A percentile compares a stretch with the other conserved stretches of the same genome.
phyloP scores from a whole-genome alignment of 805 yeast genomes.

The Wickerhamomyces bovis region DNA sequence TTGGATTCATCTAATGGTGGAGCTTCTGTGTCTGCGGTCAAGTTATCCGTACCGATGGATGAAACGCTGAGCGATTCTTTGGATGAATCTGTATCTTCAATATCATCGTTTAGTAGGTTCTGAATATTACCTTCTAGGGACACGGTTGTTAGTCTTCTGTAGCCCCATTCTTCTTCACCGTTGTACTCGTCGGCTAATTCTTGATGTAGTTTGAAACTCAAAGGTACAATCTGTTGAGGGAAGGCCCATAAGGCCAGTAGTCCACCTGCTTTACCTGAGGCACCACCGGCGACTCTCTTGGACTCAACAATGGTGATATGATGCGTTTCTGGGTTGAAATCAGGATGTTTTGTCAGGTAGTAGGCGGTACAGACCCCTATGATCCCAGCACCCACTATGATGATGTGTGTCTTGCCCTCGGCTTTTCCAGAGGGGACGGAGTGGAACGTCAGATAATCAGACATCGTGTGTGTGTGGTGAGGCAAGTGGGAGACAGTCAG shows the following conservation, averaged over 20 bases:
- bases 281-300: slow-evolving; percentile 94
- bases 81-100: slow-evolving; percentile 13
- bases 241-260: slow-evolving; percentile 93
- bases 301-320: slow-evolving; percentile 85
- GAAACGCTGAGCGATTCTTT: slow-evolving; percentile 16
- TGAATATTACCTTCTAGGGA: slow-evolving; percentile 78
- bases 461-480: slow-evolving; percentile 3
- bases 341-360: slow-evolving; percentile 77
- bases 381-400: slow-evolving; percentile 92
- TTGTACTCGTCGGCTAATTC: slow-evolving; percentile 69
- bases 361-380: slow-evolving; percentile 95
- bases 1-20: slow-evolving; percentile 9
- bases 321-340: slow-evolving; percentile 62
- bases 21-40: slow-evolving; percentile 4
- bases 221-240: slow-evolving; percentile 88
- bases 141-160: slow-evolving; percentile 80
- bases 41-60: slow-evolving; percentile 21
- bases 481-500: background rate
- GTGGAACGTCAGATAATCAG: slow-evolving; percentile 17
- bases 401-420: slow-evolving; percentile 65
- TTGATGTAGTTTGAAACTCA: slow-evolving; percentile 81
- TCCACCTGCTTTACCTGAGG: slow-evolving; percentile 97
- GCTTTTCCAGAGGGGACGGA: slow-evolving; percentile 24
- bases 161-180: slow-evolving; percentile 92
- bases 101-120: slow-evolving; percentile 18